Evolutionary conservation across 768 basidiomycete genomes (phyloP).

Genomic region (Cystofilobasidium capitatum): DNA sequence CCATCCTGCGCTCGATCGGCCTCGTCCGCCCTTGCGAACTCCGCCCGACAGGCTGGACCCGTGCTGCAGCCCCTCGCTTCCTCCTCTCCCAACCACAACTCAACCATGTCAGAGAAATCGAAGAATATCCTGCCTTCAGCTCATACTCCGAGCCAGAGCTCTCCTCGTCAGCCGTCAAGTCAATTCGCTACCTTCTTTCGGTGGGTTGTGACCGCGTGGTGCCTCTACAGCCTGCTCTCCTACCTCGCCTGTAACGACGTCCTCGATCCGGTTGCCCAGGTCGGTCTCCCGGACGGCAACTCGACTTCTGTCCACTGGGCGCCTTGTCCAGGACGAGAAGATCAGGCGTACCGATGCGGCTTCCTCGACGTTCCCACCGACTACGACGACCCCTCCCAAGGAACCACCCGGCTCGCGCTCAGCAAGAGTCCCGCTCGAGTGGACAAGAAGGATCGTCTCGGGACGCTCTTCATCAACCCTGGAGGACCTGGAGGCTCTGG

Average conservation of each 20-base stretch:
- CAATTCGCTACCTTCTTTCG: no score
- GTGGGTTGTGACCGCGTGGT: no score
- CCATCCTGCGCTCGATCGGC: no score
- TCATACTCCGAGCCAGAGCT: no score
- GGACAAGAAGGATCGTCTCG: neutral
- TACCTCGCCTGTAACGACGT: neutral
- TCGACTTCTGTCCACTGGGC: neutral
- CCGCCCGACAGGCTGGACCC: no score
- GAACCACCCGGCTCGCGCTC: constrained; percentile 15
- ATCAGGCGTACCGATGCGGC: neutral
- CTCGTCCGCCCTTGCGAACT: no score
- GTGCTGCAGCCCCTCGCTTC: no score
- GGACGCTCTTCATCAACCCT: constrained; percentile 24
- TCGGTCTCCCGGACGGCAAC: neutral
- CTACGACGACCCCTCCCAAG: constrained; percentile 22
- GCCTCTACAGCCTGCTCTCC: neutral
- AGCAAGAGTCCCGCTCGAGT: constrained; percentile 12
- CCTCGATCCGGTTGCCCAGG: neutral
- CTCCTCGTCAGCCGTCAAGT: no score
- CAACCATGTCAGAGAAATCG: no score
- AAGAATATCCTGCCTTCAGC: no score
- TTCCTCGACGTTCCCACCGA: constrained; percentile 23
- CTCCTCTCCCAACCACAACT: no score
- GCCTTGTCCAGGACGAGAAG: neutral
- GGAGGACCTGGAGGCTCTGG: neutral